Evolutionary conservation across 1,284 basidiomycete species (phyloP).

Genomic region (Heimioporus retisporus): DNA sequence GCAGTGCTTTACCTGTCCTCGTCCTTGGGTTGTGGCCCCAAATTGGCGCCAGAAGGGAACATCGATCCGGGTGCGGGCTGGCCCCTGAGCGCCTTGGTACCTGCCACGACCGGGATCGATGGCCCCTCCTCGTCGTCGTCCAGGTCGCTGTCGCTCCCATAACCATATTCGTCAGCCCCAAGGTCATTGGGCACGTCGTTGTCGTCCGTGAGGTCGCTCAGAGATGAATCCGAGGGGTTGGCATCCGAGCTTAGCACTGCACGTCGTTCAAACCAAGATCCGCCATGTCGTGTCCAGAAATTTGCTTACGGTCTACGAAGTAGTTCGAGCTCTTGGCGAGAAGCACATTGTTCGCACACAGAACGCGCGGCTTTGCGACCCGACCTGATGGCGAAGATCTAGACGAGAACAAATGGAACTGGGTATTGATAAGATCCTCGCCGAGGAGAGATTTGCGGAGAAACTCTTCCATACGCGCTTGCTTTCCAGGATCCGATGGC

Average conservation of each 20-base stretch:
- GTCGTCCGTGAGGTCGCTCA: too few relatives aligned
- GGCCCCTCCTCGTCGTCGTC: conserved; percentile 22
- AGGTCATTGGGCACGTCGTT: not conserved
- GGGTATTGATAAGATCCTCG: conserved; percentile 40
- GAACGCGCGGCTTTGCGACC: too few relatives aligned
- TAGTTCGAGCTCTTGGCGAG: too few relatives aligned
- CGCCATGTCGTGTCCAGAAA: too few relatives aligned
- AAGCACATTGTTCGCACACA: too few relatives aligned
- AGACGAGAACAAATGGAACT: conserved; percentile 40
- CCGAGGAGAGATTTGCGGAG: conserved; percentile 38
- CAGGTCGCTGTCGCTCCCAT: conserved; percentile 42
- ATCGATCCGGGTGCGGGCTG: too few relatives aligned
- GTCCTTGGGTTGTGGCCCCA: conserved; percentile 1
- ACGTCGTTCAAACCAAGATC: too few relatives aligned
- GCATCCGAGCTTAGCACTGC: too few relatives aligned
- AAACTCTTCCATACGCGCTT: conserved; percentile 27
- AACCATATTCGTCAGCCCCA: conserved; percentile 33
- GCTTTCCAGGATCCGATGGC: conserved; percentile 6
- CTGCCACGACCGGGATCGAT: not conserved
- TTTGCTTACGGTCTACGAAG: too few relatives aligned
- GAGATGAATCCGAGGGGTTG: too few relatives aligned
- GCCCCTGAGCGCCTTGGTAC: not conserved
- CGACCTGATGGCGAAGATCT: conserved; percentile 20
- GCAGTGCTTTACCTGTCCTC: conserved; percentile 19
- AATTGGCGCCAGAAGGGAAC: too few relatives aligned